Evolutionary conservation across 176 grass and related monocot genomes (phyloP).

Genomic region (Eragrostis nindensis): DNA sequence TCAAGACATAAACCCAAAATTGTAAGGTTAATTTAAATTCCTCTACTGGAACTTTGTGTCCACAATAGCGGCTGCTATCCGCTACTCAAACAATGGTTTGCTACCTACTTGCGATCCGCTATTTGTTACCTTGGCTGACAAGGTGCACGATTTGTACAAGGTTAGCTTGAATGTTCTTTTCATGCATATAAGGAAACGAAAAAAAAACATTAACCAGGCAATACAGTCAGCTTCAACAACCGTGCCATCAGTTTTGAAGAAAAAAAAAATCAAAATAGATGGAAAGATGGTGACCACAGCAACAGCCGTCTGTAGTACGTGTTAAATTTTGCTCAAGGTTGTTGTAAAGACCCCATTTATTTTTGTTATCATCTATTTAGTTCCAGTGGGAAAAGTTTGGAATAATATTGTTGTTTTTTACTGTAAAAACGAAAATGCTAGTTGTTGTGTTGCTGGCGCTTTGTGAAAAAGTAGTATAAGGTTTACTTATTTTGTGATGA

Average conservation of each 20-base stretch:
- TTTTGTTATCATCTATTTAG: neutral
- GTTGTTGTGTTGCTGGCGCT: neutral
- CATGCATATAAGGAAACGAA: neutral
- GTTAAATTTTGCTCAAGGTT: neutral
- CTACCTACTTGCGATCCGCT: too few relatives aligned
- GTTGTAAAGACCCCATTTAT: neutral
- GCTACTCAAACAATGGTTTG: too few relatives aligned
- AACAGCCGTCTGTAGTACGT: neutral
- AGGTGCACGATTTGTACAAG: too few relatives aligned
- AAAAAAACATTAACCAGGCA: neutral
- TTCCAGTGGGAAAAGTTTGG: neutral
- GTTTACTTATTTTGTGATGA: too few relatives aligned
- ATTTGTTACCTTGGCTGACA: too few relatives aligned
- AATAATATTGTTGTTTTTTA: neutral
- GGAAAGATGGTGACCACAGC: neutral
- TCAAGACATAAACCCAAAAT: too few relatives aligned
- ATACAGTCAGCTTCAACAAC: neutral
- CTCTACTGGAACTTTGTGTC: too few relatives aligned
- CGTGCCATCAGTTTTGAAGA: neutral
- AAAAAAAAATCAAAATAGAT: neutral
- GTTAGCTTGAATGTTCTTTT: constrained; percentile 1
- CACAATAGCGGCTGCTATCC: too few relatives aligned
- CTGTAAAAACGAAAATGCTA: neutral
- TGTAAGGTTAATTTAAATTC: too few relatives aligned
- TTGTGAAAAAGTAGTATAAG: neutral